phyloP scores from a whole-genome alignment of 1,284 basidiomycete genomes.

The Cystodermella granulosa region DNA sequence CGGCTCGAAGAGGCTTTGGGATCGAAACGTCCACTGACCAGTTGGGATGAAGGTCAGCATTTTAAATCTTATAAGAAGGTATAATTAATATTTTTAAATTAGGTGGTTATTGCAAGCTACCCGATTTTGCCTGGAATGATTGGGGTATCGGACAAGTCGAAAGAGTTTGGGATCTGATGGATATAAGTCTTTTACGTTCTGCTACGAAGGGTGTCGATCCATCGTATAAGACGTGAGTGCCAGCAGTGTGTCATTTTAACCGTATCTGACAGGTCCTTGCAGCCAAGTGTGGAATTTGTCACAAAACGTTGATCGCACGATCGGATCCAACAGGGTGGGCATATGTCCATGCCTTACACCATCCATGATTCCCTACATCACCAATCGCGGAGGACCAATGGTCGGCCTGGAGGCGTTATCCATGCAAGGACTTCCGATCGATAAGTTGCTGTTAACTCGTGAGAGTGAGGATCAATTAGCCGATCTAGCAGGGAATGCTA shows the following conservation, averaged over 20 bases:
- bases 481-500: constrained; percentile 92
- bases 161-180: constrained; percentile 90
- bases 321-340: constrained; percentile 73
- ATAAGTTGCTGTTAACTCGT: constrained; percentile 85
- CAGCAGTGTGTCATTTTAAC: constrained; percentile 1
- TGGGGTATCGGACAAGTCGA: constrained; percentile 90
- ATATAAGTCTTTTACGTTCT: constrained; percentile 80
- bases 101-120: constrained; percentile 82
- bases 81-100: constrained; percentile 2
- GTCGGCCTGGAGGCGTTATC: constrained; percentile 88
- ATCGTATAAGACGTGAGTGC: constrained; percentile 74
- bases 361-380: constrained; percentile 94
- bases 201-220: constrained; percentile 79
- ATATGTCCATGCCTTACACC: constrained; percentile 91
- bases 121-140: constrained; percentile 91
- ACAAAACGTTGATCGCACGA: constrained; percentile 90
- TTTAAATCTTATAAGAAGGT: neutral
- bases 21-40: constrained; percentile 79
- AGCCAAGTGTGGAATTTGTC: constrained; percentile 95
- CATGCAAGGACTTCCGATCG: constrained; percentile 88
- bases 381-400: constrained; percentile 94
- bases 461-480: constrained; percentile 92
- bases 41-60: constrained; percentile 81
- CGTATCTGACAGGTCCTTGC: constrained; percentile 8
- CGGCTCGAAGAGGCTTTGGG: constrained; percentile 82